Conservation (phyloP, 805 yeast genomes). For the Saturnispora serradocipensis region DNA sequence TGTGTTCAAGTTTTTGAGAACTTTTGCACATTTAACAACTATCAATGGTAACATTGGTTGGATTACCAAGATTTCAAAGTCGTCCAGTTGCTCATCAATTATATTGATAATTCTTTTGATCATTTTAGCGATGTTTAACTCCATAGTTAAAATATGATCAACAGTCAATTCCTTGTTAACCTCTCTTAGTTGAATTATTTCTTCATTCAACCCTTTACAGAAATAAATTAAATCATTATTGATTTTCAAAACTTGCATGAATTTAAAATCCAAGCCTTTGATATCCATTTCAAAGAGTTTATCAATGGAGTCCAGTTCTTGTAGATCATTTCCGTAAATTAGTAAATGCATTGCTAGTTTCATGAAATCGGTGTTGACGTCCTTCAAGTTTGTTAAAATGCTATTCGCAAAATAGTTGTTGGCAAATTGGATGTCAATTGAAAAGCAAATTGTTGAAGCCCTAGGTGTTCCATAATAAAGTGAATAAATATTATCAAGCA, state of each 20-base stretch:
- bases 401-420: constrained; percentile 11
- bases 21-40: constrained; percentile 21
- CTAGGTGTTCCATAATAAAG: constrained; percentile 39
- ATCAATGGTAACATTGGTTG: constrained; percentile 23
- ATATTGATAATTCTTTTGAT: constrained; percentile 22
- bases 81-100: constrained; percentile 26
- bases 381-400: constrained; percentile 6
- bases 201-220: constrained; percentile 6
- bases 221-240: constrained; percentile 17
- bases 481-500: constrained; percentile 45
- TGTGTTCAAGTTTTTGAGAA: constrained; percentile 13
- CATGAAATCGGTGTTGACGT: constrained; percentile 15
- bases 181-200: constrained; percentile 4
- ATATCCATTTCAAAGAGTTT: constrained; percentile 11
- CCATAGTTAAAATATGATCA: constrained; percentile 23
- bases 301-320: constrained; percentile 12
- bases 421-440: constrained; percentile 16
- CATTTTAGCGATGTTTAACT: constrained; percentile 23
- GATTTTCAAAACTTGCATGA: constrained; percentile 19
- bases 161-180: constrained; percentile 15
- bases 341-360: constrained; percentile 21
- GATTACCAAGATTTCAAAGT: constrained; percentile 19
- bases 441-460: constrained; percentile 16
- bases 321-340: constrained; percentile 14
- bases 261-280: constrained; percentile 19